Base-by-base conservation (phyloP, 129 eudicot species). In the Flaveria sonorensis region DNA sequence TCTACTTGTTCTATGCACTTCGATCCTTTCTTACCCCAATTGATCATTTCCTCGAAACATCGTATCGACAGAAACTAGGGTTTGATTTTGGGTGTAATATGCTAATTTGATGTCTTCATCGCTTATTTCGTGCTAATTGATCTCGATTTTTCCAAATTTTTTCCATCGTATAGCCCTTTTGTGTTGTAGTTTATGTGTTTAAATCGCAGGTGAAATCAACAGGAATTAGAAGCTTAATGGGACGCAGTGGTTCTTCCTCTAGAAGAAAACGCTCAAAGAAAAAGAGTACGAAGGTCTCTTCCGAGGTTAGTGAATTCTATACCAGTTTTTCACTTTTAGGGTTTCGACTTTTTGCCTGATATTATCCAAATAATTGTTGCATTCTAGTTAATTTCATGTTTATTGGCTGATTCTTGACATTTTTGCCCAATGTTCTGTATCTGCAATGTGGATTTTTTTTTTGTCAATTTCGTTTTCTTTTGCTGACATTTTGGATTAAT, bases 161-260 rank as follows among this genome's bases (percentile, higher is more conserved):
- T 23, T 23, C 14, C 30, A 14, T 42, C 13, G 7, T n/a, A 23
- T 24, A 46, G 50, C 72, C 36, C 47, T 57, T 10, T 59, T 57
- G 32, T 43, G 55, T 19, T 53, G 42, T 68, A 67, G 75, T 68
- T 76, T 47, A 52, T 20, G 5, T 45, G 12, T 42, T 73, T 66
- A 24, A 70, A 75, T 57, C 66, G 71, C 87, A 85, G 87, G 86
- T 80, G 21, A 15, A 80, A 74, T 32, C 52, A 63, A 61, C 51
- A 68, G 63, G 36, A 80, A 67, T 69, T 66, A 18, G 24, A 15
- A 60, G 69, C 53, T 57, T 61, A 62, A 86, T 86, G 91, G 88
- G 85, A 30, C 82, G 82, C 47, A 82, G 30, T 60, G 71, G 80
- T 79, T 83, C 88, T 46, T 89, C 89, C 23, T 85, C 89, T 45